Percentiles rank a stretch among this genome's conserved stretches.
phyloP scores from a whole-genome alignment of 2,329 filamentous ascomycete species.

The Bipolaris gigantea region DNA sequence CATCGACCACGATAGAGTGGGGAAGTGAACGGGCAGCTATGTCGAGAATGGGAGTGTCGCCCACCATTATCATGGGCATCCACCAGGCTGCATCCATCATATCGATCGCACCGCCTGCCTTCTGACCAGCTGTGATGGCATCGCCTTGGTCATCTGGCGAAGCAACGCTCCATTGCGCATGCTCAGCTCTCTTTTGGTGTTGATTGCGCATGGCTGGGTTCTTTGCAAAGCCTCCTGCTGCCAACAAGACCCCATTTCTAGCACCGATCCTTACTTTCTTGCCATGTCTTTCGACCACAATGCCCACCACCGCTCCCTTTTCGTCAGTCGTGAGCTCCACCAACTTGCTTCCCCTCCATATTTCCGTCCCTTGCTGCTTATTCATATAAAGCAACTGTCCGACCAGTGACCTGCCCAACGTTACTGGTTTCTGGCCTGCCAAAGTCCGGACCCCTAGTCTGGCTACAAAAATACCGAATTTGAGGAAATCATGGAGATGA shows the following conservation, averaged over 20 bases:
- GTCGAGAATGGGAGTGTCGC: not conserved
- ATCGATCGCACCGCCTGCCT: not conserved
- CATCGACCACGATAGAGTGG: not conserved
- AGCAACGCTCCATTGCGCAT: not conserved
- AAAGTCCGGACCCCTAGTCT: not conserved
- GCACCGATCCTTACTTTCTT: too few relatives aligned
- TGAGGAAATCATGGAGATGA: too few relatives aligned
- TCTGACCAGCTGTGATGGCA: not conserved
- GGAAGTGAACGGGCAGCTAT: not conserved
- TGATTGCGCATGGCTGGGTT: not conserved
- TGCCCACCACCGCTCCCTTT: too few relatives aligned
- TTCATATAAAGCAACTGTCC: not conserved
- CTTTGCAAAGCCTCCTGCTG: not conserved
- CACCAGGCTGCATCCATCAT: not conserved
- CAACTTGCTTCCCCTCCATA: not conserved
- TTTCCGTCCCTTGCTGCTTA: not conserved
- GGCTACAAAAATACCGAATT: too few relatives aligned
- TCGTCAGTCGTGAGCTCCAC: too few relatives aligned
- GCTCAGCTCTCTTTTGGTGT: not conserved
- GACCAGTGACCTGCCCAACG: not conserved
- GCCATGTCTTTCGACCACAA: too few relatives aligned
- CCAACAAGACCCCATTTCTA: not conserved
- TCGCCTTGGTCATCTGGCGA: not conserved
- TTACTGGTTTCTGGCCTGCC: not conserved
- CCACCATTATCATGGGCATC: not conserved